Percentiles rank a stretch among this genome's conserved stretches.
These are phyloP conservation scores for Phytophthora capsici DNA, from an alignment of 352 stramenopile genomes.

Conservation along the genomic window DNA sequence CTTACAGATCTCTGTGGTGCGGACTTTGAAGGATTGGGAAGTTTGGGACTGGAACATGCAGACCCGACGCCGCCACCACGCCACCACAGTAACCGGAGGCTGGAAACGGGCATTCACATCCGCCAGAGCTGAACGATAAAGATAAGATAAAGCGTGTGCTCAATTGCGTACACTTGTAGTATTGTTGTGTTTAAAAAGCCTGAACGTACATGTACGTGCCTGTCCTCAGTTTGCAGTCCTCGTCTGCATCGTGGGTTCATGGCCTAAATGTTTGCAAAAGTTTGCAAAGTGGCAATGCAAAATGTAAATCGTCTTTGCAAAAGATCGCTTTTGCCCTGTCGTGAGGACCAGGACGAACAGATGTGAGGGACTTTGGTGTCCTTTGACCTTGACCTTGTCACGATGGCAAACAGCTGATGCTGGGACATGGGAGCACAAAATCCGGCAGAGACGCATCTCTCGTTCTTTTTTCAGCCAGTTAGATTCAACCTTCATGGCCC, in stretches of 20 bases:
- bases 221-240: constrained; percentile 13
- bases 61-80: constrained; percentile 50
- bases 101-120: constrained; percentile 88
- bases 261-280: neutral
- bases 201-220: constrained; percentile 7
- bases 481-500: too few species aligned
- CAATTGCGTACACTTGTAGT: constrained; percentile 25
- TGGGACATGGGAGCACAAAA: constrained; percentile 20
- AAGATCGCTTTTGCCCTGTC: constrained; percentile 10
- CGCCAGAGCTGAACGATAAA: constrained; percentile 55
- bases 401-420: constrained; percentile 10
- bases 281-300: constrained; percentile 26
- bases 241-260: constrained; percentile 31
- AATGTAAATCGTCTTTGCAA: constrained; percentile 7
- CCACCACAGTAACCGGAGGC: constrained; percentile 53
- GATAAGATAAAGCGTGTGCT: constrained; percentile 10
- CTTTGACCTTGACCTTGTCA: constrained; percentile 21
- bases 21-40: constrained; percentile 59
- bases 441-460: constrained; percentile 16
- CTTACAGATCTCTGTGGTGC: constrained; percentile 65
- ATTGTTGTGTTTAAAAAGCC: constrained; percentile 10
- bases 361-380: constrained; percentile 17
- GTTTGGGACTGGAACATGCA: constrained; percentile 77
- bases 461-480: neutral
- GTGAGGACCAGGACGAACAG: neutral